These are phyloP conservation scores for Lachancea cidri DNA, from an alignment of 805 yeast genomes.

Conservation along the genomic window DNA sequence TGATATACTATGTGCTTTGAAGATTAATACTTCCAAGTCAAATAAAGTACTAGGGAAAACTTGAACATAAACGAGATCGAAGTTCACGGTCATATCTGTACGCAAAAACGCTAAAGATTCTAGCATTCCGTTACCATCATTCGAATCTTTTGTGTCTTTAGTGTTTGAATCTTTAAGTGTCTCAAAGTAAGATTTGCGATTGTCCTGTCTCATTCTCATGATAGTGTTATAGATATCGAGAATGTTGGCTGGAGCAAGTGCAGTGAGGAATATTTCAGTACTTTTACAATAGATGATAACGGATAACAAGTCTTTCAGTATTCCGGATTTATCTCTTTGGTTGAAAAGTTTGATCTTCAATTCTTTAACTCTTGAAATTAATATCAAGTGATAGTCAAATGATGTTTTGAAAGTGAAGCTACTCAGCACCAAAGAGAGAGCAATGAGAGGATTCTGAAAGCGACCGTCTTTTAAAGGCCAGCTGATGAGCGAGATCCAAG, in stretches of 20 bases:
- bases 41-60: conserved; percentile 78
- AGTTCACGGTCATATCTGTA: conserved; percentile 59
- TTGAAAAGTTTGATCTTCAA: conserved; percentile 59
- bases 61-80: conserved; percentile 54
- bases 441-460: conserved; percentile 60
- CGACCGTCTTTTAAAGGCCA: conserved; percentile 53
- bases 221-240: conserved; percentile 72
- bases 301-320: conserved; percentile 55
- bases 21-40: conserved; percentile 70
- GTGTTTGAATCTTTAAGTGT: conserved; percentile 58
- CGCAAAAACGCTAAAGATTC: conserved; percentile 39
- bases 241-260: conserved; percentile 78
- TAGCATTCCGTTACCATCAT: conserved; percentile 29
- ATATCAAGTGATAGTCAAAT: conserved; percentile 82
- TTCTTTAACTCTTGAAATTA: conserved; percentile 49
- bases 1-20: conserved; percentile 49
- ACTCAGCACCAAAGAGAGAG: conserved; percentile 52
- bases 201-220: conserved; percentile 67
- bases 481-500: conserved; percentile 58
- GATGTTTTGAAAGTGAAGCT: conserved; percentile 56
- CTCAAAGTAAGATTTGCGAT: conserved; percentile 65
- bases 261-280: conserved; percentile 64
- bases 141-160: conserved; percentile 17
- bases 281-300: conserved; percentile 46
- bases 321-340: conserved; percentile 46